Percentiles rank a stretch among this genome's conserved stretches.
Evolutionary conservation across 2,329 filamentous ascomycete species (phyloP).

Genomic region (Hymenoscyphus scutula): DNA sequence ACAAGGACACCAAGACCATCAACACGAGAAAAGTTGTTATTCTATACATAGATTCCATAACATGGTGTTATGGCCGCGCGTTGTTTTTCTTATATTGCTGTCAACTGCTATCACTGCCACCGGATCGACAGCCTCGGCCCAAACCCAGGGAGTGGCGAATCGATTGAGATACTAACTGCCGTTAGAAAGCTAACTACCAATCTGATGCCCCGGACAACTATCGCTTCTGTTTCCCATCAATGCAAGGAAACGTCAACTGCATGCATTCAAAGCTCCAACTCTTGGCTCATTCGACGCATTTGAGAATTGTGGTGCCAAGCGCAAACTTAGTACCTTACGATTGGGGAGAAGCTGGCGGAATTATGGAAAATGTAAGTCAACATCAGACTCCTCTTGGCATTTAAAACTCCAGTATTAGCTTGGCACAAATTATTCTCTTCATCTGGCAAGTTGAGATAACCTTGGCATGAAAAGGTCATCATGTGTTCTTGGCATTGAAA

Average conservation of each 20-base stretch:
- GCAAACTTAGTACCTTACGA: slow-evolving; percentile 85
- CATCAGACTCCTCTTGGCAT: neutral
- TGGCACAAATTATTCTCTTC: neutral
- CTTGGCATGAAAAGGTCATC: neutral
- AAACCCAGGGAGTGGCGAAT: too few relatives aligned
- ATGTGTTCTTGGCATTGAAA: slow-evolving; percentile 8
- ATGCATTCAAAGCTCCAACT: slow-evolving; percentile 97
- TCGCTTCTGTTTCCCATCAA: slow-evolving; percentile 73
- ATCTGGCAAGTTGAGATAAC: neutral
- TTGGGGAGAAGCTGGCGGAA: slow-evolving; percentile 63
- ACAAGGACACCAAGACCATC: too few relatives aligned
- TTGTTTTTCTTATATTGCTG: too few relatives aligned
- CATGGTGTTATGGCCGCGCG: too few relatives aligned
- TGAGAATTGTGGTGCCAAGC: slow-evolving; percentile 81
- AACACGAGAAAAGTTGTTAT: too few relatives aligned
- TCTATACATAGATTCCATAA: too few relatives aligned
- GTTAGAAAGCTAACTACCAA: slow-evolving; percentile 49
- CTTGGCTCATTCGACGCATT: slow-evolving; percentile 69
- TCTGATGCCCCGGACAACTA: slow-evolving; percentile 54
- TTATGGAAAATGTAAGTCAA: slow-evolving; percentile 74
- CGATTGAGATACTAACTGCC: slow-evolving; percentile 9
- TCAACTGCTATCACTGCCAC: too few relatives aligned
- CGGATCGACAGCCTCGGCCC: too few relatives aligned
- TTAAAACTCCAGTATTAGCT: neutral
- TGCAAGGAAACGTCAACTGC: slow-evolving; percentile 65